phyloP scores from a whole-genome alignment of 495 filamentous ascomycete species.

The Penicillium roqueforti region DNA sequence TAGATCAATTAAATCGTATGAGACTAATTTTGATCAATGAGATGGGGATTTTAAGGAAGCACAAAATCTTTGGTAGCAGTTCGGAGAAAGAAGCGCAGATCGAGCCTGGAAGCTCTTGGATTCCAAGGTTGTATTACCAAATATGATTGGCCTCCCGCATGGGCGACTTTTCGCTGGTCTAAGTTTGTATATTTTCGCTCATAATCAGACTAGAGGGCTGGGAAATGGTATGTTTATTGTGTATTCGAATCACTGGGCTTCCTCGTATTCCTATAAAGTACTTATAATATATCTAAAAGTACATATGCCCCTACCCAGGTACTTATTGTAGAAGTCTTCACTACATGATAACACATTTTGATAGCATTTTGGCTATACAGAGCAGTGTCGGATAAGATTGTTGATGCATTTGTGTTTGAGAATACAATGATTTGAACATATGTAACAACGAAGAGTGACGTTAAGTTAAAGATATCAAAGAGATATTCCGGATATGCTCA shows the following conservation, averaged over 20 bases:
- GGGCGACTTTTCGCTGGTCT: neutral
- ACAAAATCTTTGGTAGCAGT: neutral
- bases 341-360: neutral
- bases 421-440: too few species aligned
- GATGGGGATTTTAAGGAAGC: constrained; percentile 1
- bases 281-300: neutral
- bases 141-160: constrained; percentile 5
- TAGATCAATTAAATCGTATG: neutral
- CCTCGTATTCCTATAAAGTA: neutral
- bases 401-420: neutral
- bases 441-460: too few species aligned
- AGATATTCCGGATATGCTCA: neutral
- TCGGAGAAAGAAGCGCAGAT: neutral
- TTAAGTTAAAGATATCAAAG: too few species aligned
- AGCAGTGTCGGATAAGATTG: neutral
- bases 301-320: neutral
- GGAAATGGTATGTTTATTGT: neutral
- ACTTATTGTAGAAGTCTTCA: neutral
- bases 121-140: constrained; percentile 1
- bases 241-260: neutral
- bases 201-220: neutral
- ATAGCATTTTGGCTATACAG: neutral
- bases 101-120: neutral
- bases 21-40: neutral
- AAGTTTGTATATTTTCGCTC: neutral